Conservation (phyloP, 331 rosid species). For the Malus hybrid region DNA sequence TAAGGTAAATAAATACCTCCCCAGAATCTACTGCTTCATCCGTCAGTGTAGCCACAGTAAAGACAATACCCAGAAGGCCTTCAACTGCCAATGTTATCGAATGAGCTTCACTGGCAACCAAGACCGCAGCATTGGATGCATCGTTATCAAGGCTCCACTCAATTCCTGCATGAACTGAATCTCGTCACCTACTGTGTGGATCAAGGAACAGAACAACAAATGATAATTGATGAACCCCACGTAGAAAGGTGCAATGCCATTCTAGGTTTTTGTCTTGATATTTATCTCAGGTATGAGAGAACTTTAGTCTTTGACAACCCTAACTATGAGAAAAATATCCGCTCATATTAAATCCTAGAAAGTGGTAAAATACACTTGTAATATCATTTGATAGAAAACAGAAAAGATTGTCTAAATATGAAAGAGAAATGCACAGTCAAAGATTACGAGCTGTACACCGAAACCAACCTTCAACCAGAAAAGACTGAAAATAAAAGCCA, state of each 20-base stretch:
- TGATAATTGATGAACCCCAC: background rate
- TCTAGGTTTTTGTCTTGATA: background rate
- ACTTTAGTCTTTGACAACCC: background rate
- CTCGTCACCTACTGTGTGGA: slow-evolving; percentile 7
- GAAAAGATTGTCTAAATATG: background rate
- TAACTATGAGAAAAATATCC: background rate
- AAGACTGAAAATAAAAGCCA: background rate
- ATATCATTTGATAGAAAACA: background rate
- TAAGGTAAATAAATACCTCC: slow-evolving; percentile 49
- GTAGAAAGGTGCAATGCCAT: background rate
- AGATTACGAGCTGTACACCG: background rate
- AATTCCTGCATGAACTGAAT: slow-evolving; percentile 46
- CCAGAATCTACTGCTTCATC: slow-evolving; percentile 93
- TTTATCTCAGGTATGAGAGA: background rate
- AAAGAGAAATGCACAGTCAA: background rate
- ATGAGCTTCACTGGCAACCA: slow-evolving; percentile 98
- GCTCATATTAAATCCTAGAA: background rate
- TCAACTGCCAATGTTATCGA: slow-evolving; percentile 96
- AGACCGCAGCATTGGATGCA: slow-evolving; percentile 90
- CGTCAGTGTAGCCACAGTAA: slow-evolving; percentile 91
- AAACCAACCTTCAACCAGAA: background rate
- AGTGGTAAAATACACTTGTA: background rate
- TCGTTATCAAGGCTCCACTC: slow-evolving; percentile 98
- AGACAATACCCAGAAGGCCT: slow-evolving; percentile 88
- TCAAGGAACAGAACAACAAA: background rate